Percentiles rank a stretch among this genome's conserved stretches.
Conservation (phyloP, 1,139 yeast species). For the Lodderomyces oxycetoniae region DNA sequence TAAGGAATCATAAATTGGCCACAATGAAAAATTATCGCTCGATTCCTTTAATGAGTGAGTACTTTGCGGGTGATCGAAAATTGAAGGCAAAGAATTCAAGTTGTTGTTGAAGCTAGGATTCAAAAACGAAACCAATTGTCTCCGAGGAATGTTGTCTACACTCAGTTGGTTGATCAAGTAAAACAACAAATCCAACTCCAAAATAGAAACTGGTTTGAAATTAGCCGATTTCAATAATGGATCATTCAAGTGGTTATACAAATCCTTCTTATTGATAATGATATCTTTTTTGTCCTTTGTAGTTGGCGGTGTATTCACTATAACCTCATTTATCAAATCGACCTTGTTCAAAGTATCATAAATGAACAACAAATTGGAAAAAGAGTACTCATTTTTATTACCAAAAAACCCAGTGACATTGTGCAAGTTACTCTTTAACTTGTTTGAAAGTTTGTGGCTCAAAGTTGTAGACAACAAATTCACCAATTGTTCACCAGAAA, state of each 20-base stretch:
- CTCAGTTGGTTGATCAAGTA: slow-evolving; percentile 41
- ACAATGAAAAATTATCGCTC: slow-evolving; percentile 41
- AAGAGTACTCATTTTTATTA: slow-evolving; percentile 30
- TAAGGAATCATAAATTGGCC: slow-evolving; percentile 73
- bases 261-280: slow-evolving; percentile 39
- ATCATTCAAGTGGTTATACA: slow-evolving; percentile 46
- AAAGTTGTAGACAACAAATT: slow-evolving; percentile 35
- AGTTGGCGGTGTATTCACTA: slow-evolving; percentile 52
- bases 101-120: slow-evolving; percentile 45
- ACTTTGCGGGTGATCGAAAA: slow-evolving; percentile 44
- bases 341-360: slow-evolving; percentile 42
- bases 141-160: slow-evolving; percentile 47
- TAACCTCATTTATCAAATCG: slow-evolving; percentile 54
- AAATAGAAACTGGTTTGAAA: slow-evolving; percentile 43
- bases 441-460: slow-evolving; percentile 38
- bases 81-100: slow-evolving; percentile 30
- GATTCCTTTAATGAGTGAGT: slow-evolving; percentile 24
- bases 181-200: slow-evolving; percentile 44
- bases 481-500: slow-evolving; percentile 31
- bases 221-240: slow-evolving; percentile 50
- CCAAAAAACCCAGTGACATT: slow-evolving; percentile 36
- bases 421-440: slow-evolving; percentile 33
- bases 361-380: slow-evolving; percentile 40
- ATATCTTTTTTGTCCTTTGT: slow-evolving; percentile 43
- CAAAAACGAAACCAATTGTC: slow-evolving; percentile 46